Conservation (phyloP, 2,329 filamentous ascomycete species). For the Ophiocordyceps camponoti-floridani region DNA sequence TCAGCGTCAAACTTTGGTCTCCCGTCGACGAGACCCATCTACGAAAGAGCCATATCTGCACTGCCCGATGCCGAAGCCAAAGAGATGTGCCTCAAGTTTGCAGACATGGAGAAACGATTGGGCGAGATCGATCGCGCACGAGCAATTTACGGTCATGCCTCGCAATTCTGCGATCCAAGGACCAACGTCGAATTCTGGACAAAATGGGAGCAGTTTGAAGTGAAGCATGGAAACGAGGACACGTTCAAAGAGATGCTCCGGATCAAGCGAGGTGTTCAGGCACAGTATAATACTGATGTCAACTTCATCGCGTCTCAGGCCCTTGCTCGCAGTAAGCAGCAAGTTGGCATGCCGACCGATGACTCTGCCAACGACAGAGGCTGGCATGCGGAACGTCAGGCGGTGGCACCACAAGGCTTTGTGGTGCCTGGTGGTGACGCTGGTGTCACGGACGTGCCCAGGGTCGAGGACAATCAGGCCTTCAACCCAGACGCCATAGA, state of each 20-base stretch:
- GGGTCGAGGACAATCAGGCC: not conserved
- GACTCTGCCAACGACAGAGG: constrained; percentile 2
- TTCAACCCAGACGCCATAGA: not conserved
- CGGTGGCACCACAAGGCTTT: not conserved
- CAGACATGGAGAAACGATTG: constrained; percentile 82
- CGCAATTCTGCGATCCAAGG: constrained; percentile 90
- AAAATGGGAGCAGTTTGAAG: constrained; percentile 95
- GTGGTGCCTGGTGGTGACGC: not conserved
- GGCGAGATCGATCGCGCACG: constrained; percentile 90
- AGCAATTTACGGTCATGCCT: constrained; percentile 91
- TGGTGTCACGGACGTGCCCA: not conserved
- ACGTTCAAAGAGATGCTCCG: constrained; percentile 99
- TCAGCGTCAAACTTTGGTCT: constrained; percentile 95
- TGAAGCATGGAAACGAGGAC: constrained; percentile 95
- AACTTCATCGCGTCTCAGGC: constrained; percentile 97
- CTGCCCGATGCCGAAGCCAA: constrained; percentile 84
- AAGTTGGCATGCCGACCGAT: constrained; percentile 14
- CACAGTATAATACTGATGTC: constrained; percentile 97
- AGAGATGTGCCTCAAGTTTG: constrained; percentile 98
- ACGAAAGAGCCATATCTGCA: constrained; percentile 88
- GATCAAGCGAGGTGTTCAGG: constrained; percentile 92
- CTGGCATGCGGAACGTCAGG: not conserved
- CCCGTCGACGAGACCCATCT: constrained; percentile 85
- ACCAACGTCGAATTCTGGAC: constrained; percentile 84
- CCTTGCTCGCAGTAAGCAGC: constrained; percentile 63